Evolutionary conservation across 2,329 filamentous ascomycete genomes (phyloP), one percentile per base, ranked within the genome.

Genomic region (Xylaria sp.): DNA sequence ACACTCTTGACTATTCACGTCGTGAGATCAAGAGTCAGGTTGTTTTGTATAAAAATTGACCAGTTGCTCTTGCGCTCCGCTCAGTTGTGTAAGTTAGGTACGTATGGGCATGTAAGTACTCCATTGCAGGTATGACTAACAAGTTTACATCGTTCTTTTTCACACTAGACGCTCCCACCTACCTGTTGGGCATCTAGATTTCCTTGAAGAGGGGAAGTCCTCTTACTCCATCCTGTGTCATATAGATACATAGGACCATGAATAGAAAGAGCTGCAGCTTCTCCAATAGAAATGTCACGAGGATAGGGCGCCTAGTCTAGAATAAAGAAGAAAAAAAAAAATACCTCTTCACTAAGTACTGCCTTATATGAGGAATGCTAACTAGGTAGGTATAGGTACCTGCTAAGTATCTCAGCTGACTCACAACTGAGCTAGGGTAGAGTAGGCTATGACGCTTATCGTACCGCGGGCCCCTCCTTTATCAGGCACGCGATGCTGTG

Each of bases 401-500:
- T n/a, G 42, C 42, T n/a, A 44, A 44, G n/a, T 44, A 9, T 44
- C 42, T n/a, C 42, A 44, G 42, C 42, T 44, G 42, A 44, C 42
- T 44, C 42, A 44, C 42, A 44, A 44, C 17, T 44, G 42, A 10
- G 22, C n/a, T 9, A n/a, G 9, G 9, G 33, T 13, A 36, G 33
- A 36, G 39, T 42, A 20, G 42, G 42, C 42, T 44, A 44, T 44
- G 42, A 44, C 42, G 42, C 67, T 71, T 69, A 71, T 71, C 67
- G 63, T 27, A 22, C 13, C 22, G n/a, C 15, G 33, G 17, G 58
- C 61, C 66, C 69, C 69, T 56, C 69, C 62, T 54, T 65, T 67
- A 69, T 69, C 69, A 67, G 66, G 61, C 69, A 67, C 61, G 58
- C 56, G 65, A 56, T 59, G 20, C 31, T 22, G n/a, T 51, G 44